Evolutionary conservation across 768 basidiomycete species (phyloP).

Genomic region (Cystobasidiopsis lactophilus): DNA sequence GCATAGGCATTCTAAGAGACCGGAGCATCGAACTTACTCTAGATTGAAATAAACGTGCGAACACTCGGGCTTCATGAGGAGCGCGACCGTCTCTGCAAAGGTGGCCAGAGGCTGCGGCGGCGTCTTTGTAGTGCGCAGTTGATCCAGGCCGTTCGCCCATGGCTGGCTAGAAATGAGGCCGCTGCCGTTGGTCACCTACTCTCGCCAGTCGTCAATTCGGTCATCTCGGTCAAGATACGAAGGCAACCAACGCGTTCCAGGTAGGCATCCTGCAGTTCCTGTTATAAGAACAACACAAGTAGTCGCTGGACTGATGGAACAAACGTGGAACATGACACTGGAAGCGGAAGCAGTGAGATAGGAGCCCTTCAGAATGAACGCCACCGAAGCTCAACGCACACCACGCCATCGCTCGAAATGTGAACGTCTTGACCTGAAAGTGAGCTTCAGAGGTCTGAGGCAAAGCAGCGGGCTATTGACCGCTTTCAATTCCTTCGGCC

Average conservation of each 20-base stretch:
- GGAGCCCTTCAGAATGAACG: no score
- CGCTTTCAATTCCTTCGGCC: no score
- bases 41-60: conserved; percentile 30
- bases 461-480: no score
- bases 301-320: no score
- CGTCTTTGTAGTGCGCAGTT: conserved; percentile 39
- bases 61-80: conserved; percentile 42
- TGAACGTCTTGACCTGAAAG: background rate
- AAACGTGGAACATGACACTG: no score
- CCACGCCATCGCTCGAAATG: background rate
- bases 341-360: no score
- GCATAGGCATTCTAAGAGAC: no score
- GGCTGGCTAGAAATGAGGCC: conserved; percentile 41
- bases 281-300: background rate
- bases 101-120: conserved; percentile 70
- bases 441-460: no score
- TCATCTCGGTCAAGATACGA: no score
- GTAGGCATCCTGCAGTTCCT: conserved; percentile 26
- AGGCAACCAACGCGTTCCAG: conserved; percentile 63
- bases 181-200: conserved; percentile 54
- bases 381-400: background rate
- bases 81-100: conserved; percentile 55
- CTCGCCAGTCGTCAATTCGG: no score
- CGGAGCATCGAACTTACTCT: no score
- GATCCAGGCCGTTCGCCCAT: conserved; percentile 52